Evolutionary conservation across 2,329 filamentous ascomycete species (phyloP), one percentile per base, ranked within the genome.

Genomic region (Fusarium lateritium): DNA sequence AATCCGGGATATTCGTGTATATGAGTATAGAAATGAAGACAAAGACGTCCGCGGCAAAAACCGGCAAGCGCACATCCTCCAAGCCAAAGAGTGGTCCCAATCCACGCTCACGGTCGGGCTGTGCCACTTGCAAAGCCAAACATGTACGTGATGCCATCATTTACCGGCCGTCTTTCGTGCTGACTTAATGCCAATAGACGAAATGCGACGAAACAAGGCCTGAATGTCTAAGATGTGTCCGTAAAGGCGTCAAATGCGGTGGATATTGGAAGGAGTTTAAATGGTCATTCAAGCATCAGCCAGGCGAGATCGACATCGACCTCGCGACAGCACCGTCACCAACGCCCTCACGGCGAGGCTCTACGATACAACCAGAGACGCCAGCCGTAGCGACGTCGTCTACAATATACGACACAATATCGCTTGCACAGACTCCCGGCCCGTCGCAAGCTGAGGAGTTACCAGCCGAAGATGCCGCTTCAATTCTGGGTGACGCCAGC

Each of bases 261-360:
- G 75, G 75, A 6, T 77, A 77, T 19, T 70, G 70, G 65, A 69
- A 69, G 22, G 76, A 77, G 21, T 75, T 82, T 44, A 79, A 78
- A 38, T 82, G 80, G 80, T 82, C 80, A 0, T 81, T 80, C 64
- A 82, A 82, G 44, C 79, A 82, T 56, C 80, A 82, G 52, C 71
- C 75, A 1, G 64, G 56, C 50, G 58, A 70, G n/a, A 52, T 52
- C 22, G 61, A 68, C 10, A 55, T 72, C 36, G 52, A 63, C 33
- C 38, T 65, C 24, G 34, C 65, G 7, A 45, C 60, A 15, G 55
- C 34, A 11, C 14, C 56, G 8, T 71, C 64, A 5, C 67, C 59
- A 2, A 51, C 60, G 5, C 39, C 63, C 8, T 70, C 64, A 1
- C 52, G 51, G 24, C 43, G 59, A 51, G 52, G 50, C 1, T 69